Evolutionary conservation across 1,139 yeast species (phyloP), one percentile per base, ranked within the genome.

Genomic region (Hanseniaspora uvarum): DNA sequence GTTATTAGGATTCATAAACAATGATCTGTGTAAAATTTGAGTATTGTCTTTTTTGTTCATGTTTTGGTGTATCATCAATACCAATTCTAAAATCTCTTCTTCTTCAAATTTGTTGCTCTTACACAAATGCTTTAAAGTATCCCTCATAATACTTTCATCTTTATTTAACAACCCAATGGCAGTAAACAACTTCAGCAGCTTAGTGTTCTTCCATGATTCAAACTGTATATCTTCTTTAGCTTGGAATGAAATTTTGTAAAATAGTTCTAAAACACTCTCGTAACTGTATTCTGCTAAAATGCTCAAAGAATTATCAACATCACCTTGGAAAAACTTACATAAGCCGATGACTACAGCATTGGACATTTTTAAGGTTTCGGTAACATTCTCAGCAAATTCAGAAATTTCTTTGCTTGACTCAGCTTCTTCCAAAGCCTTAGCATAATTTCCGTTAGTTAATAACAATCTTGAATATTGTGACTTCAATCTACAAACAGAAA

Each of bases 201-300:
- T 43, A 30, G 48, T 8, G n/a, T 44, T 30, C 16, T 50, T 37
- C 53, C 53, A 50, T 4, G 28, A 14, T 26, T 50, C 53, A 50
- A 50, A 50, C 10, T 44, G 34, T 19, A 50, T 89, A 23, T 75
- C 79, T 0, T 81, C 77, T 8, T 81, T 83, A 56, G 79, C 79
- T 1, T 87, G 86, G 72, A 84, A 83, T 53, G 92, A 72, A 0
- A 88, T 83, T 63, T 87, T 95, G 0, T 94, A 80, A 28, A 86
- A 75, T 39, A 92, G 69, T 6, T 83, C 77, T 14, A 86, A 80
- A n/a, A 87, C 73, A 36, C 24, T 18, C 38, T 49, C 55, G 58
- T 81, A 75, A 58, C 75, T 74, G 48, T 83, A 78, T 45, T 74
- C 77, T 11, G 77, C 80, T 62, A 89, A 81, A 62, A 82, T 81